Evolutionary conservation across 129 eudicot species (phyloP).

Genomic region (Cynara cardunculus): DNA sequence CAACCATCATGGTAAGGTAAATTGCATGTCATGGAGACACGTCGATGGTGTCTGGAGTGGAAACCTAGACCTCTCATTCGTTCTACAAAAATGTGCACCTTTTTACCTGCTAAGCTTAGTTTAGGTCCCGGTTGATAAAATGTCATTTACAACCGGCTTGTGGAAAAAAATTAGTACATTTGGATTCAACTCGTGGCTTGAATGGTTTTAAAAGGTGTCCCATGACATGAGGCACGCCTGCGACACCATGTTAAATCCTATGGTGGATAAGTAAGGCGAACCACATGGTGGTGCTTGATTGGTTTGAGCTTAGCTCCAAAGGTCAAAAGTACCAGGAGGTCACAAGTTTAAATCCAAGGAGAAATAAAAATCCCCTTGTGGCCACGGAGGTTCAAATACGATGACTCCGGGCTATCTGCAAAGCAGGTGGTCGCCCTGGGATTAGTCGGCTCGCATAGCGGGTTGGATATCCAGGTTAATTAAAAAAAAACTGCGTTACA

Average conservation of each 20-base stretch:
- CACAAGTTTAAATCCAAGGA: too few relatives aligned
- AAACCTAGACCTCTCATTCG: not conserved
- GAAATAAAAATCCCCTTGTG: too few relatives aligned
- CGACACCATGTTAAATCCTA: not conserved
- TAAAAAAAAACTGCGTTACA: too few relatives aligned
- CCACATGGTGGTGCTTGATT: too few relatives aligned
- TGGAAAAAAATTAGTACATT: not conserved
- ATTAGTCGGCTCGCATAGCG: too few relatives aligned
- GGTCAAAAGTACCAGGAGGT: too few relatives aligned
- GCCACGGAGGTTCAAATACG: too few relatives aligned
- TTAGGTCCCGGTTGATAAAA: too few relatives aligned
- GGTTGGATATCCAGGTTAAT: too few relatives aligned
- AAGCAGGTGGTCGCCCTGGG: too few relatives aligned
- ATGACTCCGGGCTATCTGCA: too few relatives aligned
- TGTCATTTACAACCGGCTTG: not conserved
- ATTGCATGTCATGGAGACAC: not conserved
- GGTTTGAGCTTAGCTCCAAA: too few relatives aligned
- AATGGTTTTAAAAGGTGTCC: not conserved
- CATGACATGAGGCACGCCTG: not conserved
- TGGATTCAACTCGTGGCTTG: not conserved
- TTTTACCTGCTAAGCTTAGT: not conserved
- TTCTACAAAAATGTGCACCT: not conserved
- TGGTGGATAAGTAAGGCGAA: not conserved
- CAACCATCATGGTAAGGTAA: not conserved
- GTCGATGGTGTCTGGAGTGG: not conserved